These are phyloP conservation scores for Gossypium raimondii DNA, from an alignment of 345 rosid genomes.

Conservation along the genomic window DNA sequence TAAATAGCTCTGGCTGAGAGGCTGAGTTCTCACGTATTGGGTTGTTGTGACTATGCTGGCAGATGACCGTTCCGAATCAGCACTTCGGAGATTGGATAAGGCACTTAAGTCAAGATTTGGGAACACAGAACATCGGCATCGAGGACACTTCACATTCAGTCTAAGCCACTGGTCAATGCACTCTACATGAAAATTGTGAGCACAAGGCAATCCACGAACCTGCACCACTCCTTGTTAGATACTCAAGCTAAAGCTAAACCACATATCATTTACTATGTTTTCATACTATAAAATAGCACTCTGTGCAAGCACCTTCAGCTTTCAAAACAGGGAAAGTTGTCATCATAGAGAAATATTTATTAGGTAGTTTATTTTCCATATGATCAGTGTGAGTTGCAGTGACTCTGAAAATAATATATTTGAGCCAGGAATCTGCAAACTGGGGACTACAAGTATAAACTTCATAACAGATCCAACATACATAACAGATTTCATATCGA, in stretches of 20 bases:
- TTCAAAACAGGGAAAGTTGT: neutral
- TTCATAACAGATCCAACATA: neutral
- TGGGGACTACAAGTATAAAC: neutral
- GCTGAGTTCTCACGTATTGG: slow-evolving; percentile 53
- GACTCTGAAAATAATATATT: neutral
- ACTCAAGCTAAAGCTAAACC: slow-evolving; percentile 6
- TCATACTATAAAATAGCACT: neutral
- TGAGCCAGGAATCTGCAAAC: neutral
- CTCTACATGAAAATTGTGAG: slow-evolving; percentile 96
- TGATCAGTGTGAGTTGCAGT: neutral
- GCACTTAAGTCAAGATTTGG: slow-evolving; percentile 97
- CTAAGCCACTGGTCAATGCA: slow-evolving; percentile 97
- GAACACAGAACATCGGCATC: slow-evolving; percentile 93
- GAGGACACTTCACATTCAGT: slow-evolving; percentile 90
- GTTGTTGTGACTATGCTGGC: slow-evolving; percentile 35
- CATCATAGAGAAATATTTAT: neutral
- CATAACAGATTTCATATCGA: neutral
- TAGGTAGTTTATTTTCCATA: neutral
- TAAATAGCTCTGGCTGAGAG: slow-evolving; percentile 69
- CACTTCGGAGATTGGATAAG: slow-evolving; percentile 60
- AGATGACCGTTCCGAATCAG: slow-evolving; percentile 60
- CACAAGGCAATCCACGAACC: slow-evolving; percentile 99
- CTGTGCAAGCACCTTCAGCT: neutral
- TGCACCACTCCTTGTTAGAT: slow-evolving; percentile 30
- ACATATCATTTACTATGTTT: neutral